Evolutionary conservation across 768 basidiomycete species (phyloP).

Genomic region (Erythrobasidium yunnanense): DNA sequence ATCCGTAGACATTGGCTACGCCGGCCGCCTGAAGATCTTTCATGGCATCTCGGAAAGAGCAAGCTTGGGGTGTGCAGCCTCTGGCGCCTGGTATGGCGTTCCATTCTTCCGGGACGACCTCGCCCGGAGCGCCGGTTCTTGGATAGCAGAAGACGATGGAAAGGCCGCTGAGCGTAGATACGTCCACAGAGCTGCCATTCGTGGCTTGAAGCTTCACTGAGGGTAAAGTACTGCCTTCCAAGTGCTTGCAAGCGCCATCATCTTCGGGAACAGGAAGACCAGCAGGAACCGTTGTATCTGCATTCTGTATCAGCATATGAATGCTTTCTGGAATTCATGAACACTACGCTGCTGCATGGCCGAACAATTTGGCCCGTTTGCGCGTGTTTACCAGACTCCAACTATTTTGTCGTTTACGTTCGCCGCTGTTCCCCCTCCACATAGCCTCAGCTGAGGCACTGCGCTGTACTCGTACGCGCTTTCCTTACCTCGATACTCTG

Average conservation of each 20-base stretch:
- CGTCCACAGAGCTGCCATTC: not conserved
- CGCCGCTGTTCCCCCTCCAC: too few relatives aligned
- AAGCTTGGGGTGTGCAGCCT: not conserved
- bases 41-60: not conserved
- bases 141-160: not conserved
- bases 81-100: not conserved
- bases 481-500: not conserved
- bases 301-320: too few relatives aligned
- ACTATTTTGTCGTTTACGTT: too few relatives aligned
- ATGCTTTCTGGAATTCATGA: too few relatives aligned
- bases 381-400: too few relatives aligned
- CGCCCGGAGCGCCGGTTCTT: not conserved
- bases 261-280: not conserved
- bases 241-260: not conserved
- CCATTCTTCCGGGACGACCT: not conserved
- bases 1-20: not conserved
- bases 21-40: not conserved
- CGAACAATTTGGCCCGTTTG: too few relatives aligned
- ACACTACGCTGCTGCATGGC: too few relatives aligned
- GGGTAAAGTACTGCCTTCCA: not conserved
- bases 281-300: too few relatives aligned
- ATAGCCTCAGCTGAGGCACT: not conserved
- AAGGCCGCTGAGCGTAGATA: not conserved
- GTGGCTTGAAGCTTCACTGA: not conserved
- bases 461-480: not conserved